Base-by-base conservation (phyloP, 2,329 filamentous ascomycete species). In the Beauveria scarabaeidicola region DNA sequence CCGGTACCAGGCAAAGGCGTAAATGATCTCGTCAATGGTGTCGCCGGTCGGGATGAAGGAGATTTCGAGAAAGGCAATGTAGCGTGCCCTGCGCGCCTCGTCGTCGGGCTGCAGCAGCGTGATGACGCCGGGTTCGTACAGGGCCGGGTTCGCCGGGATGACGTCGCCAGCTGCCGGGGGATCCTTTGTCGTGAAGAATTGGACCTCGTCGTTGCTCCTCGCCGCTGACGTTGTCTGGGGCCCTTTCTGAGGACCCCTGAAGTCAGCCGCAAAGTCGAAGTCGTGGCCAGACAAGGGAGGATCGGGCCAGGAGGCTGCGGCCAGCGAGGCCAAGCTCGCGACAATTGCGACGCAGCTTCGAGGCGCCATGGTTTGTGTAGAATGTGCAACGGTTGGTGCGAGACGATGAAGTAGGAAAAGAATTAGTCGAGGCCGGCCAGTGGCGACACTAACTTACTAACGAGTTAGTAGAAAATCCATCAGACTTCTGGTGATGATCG, bases 21-120 rank as follows among this genome's bases (percentile, higher is more conserved):
- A 57, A 21, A 48, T 13, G 19, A 57, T 44, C 21, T 57, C 41
- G 44, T 57, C 54, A 27, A 48, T 44, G 21, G 54, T 19, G 44
- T 48, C 44, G 15, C 32, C 21, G 8, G 29, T 19, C 43, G 54
- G 54, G 8, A 57, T 41, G 44, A 25, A 48, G 21, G 54, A 38
- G 19, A 57, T 25, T 40, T 57, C 43, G 54, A 57, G 29, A 40
- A 57, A 57, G 44, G 54, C 44, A 19, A 50, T 19, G 54, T 57
- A 57, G 43, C 44, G 54, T 15, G 32, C 54, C 17, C 10, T 23
- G 29, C 29, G 44, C 44, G 44, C 32, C 17, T 21, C 21, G 54
- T 57, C 54, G 44, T 29, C 44, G 17, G 43, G 54, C 15, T 13
- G 15, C 19, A 40, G 19, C 19, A 57, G 32, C 32, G 21, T 50